A percentile compares a stretch with the other conserved stretches of the same genome.
phyloP scores from a whole-genome alignment of 1,139 yeast species.

The Kodamaea anthophila region DNA sequence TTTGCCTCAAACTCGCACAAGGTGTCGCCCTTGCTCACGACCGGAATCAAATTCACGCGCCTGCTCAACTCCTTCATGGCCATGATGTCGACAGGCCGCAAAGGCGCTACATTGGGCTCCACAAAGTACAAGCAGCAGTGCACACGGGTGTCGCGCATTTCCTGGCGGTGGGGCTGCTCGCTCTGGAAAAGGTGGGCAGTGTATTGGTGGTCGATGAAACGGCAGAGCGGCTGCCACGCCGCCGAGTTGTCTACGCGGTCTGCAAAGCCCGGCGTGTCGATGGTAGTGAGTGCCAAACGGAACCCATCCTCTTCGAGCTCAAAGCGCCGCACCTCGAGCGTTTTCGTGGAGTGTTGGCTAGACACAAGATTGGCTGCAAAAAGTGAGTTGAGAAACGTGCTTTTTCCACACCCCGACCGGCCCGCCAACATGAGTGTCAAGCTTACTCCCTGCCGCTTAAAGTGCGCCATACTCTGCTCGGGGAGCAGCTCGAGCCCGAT shows the following conservation, averaged over 20 bases:
- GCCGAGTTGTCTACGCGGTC: constrained; percentile 35
- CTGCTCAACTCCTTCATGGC: constrained; percentile 62
- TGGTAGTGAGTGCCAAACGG: constrained; percentile 18
- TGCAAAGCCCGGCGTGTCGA: constrained; percentile 46
- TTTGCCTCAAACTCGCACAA: constrained; percentile 39
- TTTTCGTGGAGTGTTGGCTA: constrained; percentile 2
- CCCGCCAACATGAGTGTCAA: constrained; percentile 74
- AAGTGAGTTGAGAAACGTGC: constrained; percentile 63
- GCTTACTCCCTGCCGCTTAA: constrained; percentile 24
- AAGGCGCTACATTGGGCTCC: constrained; percentile 40
- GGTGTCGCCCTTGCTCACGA: constrained; percentile 71
- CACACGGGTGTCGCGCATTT: constrained; percentile 51
- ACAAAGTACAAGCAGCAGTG: constrained; percentile 76
- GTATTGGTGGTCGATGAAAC: constrained; percentile 47
- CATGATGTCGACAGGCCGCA: constrained; percentile 55
- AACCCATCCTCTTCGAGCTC: constrained; percentile 12
- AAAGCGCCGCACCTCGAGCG: constrained; percentile 6
- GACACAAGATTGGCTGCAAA: constrained; percentile 8
- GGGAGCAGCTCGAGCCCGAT: constrained; percentile 26
- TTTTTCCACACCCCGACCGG: constrained; percentile 71
- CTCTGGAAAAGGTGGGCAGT: constrained; percentile 14
- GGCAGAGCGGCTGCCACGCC: constrained; percentile 53
- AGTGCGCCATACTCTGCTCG: constrained; percentile 17
- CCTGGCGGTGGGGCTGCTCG: constrained; percentile 55
- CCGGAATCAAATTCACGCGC: constrained; percentile 70